These are phyloP conservation scores for Castanopsis chinensis DNA, from an alignment of 306 rosid species.

Conservation along the genomic window DNA sequence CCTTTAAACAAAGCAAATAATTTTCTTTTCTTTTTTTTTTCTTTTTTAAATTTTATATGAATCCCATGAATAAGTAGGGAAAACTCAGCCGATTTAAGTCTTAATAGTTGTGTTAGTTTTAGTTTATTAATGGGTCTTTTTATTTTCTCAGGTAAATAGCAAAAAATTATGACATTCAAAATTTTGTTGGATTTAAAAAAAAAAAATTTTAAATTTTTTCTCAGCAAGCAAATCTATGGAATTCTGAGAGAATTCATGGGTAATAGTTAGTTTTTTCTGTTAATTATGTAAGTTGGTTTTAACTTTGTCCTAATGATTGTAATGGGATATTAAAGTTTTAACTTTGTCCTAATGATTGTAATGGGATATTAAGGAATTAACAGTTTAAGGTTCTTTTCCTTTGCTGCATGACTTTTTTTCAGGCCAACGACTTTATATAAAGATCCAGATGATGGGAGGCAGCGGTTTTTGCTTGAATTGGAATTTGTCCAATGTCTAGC, in stretches of 20 bases:
- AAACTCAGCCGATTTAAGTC: neutral
- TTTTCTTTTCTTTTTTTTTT: neutral
- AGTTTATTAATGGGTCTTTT: neutral
- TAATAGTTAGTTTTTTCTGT: neutral
- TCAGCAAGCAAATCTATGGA: neutral
- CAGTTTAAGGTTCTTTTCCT: slow-evolving; percentile 11
- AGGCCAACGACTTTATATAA: slow-evolving; percentile 74
- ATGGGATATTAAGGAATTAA: neutral
- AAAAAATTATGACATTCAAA: neutral
- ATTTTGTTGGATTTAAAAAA: neutral
- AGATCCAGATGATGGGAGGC: slow-evolving; percentile 93
- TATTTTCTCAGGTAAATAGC: neutral
- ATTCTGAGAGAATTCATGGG: neutral
- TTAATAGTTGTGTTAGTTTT: neutral
- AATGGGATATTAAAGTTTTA: neutral
- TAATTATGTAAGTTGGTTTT: neutral
- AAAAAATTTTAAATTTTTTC: neutral
- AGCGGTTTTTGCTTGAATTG: slow-evolving; percentile 88
- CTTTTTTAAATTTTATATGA: neutral
- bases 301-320: neutral
- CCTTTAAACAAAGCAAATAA: too few species aligned
- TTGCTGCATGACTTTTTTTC: slow-evolving; percentile 10
- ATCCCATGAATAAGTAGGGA: neutral
- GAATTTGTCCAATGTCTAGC: slow-evolving; percentile 94
- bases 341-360: neutral